A percentile compares a stretch with the other conserved stretches of the same genome.
phyloP scores from a whole-genome alignment of 805 yeast genomes.

The Limtongia smithiae region DNA sequence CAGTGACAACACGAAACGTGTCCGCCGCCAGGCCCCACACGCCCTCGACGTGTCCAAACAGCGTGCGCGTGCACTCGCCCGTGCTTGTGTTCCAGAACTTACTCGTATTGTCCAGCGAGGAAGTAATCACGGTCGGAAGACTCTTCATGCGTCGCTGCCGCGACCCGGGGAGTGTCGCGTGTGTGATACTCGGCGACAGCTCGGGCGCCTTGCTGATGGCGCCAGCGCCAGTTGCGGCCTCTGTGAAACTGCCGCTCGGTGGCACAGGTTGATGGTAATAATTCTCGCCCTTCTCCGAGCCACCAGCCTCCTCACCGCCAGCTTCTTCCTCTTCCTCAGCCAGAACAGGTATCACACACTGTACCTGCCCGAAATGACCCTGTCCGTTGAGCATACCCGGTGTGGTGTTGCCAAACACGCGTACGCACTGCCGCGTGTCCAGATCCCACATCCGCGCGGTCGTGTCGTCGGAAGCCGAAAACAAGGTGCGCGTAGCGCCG shows the following conservation, averaged over 20 bases:
- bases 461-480: slow-evolving; percentile 86
- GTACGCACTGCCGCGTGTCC: slow-evolving; percentile 69
- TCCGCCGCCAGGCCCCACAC: slow-evolving; percentile 97
- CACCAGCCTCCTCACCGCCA: slow-evolving; percentile 23
- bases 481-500: slow-evolving; percentile 69
- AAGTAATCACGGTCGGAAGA: slow-evolving; percentile 44
- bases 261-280: slow-evolving; percentile 9
- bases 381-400: slow-evolving; percentile 19
- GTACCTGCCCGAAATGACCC: slow-evolving; percentile 94
- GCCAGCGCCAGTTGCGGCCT: slow-evolving; percentile 16
- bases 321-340: slow-evolving; percentile 52
- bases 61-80: slow-evolving; percentile 86
- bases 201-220: slow-evolving; percentile 15
- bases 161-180: slow-evolving; percentile 5
- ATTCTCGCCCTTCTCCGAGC: slow-evolving; percentile 7
- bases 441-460: slow-evolving; percentile 96
- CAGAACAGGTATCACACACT: slow-evolving; percentile 81
- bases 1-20: slow-evolving; percentile 88
- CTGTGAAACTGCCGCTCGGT: slow-evolving; percentile 21
- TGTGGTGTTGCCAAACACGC: slow-evolving; percentile 57
- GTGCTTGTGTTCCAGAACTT: slow-evolving; percentile 92
- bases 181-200: slow-evolving; percentile 27
- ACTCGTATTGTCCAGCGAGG: slow-evolving; percentile 93
- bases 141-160: slow-evolving; percentile 9
- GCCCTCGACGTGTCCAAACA: slow-evolving; percentile 97